Base-by-base conservation (phyloP, 352 stramenopile species). In the Phytophthora uliginosa region DNA sequence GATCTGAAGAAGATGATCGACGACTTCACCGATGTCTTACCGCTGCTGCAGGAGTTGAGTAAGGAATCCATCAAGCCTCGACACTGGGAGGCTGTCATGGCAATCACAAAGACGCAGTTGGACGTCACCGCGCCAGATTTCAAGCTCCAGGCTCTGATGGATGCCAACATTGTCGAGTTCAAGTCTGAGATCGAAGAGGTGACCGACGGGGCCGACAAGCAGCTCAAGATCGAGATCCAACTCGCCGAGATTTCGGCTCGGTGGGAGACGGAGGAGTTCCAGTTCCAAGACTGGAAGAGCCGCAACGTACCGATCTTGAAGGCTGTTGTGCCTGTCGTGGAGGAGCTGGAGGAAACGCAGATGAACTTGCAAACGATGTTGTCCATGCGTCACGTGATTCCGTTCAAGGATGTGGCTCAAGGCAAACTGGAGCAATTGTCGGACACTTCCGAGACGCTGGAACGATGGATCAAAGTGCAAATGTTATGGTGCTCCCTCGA, bases 351-450 rank as follows among this genome's bases (percentile, higher is more conserved):
- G 75, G 98, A 99, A 71, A 93, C 95, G 13, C 96, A 99, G 73
- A 99, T 99, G 97, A 98, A 99, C 68, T 74, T 99, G 48, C 97
- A 99, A 79, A 99, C 98, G 7, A 99, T 99, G 90, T 79, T 99
- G 47, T 99, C 96, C 0, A 99, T 99, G 96, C 88, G 97, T 42
- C 97, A 99, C 66, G 97, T 99, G 55, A 80, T 95, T 38, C 97
- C 97, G 5, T 99, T 99, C 77, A 95, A 98, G 59, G 97, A 99
- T 61, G 79, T 98, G n/a, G 96, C 96, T 1, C 95, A 99, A 73
- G 84, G 94, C 26, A 96, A 98, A 72, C 85, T 99, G 1, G 91
- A 98, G 64, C 90, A 94, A 57, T 85, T 99, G 3, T 98, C 93
- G 0, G 97, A 99, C 71, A 99, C 97, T 7, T 98, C 94, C 8